phyloP scores from a whole-genome alignment of 305 asterid species.

The Fraxinus latifolia region DNA sequence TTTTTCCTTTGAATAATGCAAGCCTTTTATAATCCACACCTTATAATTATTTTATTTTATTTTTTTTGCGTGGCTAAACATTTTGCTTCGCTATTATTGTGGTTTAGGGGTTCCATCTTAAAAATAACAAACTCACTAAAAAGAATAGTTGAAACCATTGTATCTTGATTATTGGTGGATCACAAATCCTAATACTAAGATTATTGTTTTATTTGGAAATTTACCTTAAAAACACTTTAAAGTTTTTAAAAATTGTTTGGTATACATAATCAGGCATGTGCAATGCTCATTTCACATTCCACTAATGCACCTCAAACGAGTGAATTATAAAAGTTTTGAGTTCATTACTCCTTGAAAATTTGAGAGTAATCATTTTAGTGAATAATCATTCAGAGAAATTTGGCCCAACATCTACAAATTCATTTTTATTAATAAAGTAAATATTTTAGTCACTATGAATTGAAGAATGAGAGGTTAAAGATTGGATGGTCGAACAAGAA shows the following conservation, averaged over 20 bases:
- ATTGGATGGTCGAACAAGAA: slow-evolving; percentile 18
- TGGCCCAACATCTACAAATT: no score
- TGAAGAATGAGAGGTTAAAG: slow-evolving; percentile 2
- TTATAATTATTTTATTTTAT: no score
- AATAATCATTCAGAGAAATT: no score
- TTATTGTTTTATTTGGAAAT: no score
- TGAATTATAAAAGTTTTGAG: background rate
- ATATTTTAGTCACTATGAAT: background rate
- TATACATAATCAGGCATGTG: background rate
- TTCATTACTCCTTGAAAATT: background rate
- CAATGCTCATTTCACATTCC: background rate
- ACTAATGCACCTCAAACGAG: background rate
- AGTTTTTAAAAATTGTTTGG: no score
- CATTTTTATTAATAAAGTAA: no score
- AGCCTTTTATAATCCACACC: background rate
- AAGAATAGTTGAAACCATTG: background rate
- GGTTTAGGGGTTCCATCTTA: background rate
- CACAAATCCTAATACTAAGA: no score
- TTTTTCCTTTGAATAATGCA: background rate
- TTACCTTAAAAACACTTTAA: no score
- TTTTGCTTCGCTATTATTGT: background rate
- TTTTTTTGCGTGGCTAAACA: background rate
- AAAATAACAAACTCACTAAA: no score
- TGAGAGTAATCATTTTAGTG: background rate
- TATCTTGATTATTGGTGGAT: no score